phyloP scores from a whole-genome alignment of 805 yeast genomes.

The Candida suzukii region DNA sequence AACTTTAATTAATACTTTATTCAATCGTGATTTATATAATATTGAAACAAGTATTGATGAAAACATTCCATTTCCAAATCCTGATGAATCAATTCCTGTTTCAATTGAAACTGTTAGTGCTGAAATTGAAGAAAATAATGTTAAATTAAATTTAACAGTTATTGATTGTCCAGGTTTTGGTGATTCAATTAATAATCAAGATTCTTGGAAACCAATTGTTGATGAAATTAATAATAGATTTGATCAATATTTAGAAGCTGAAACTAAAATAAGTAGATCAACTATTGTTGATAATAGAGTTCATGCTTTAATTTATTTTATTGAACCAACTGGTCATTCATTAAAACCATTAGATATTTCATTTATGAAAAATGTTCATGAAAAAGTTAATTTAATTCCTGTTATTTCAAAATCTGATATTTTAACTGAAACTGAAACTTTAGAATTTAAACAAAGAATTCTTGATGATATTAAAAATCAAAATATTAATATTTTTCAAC shows the following conservation, averaged over 20 bases:
- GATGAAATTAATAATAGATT: conserved; percentile 83
- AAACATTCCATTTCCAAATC: conserved; percentile 30
- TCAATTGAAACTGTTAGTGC: conserved; percentile 54
- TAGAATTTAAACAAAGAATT: conserved; percentile 68
- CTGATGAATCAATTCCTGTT: conserved; percentile 39
- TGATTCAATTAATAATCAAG: conserved; percentile 72
- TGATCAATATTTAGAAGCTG: conserved; percentile 84
- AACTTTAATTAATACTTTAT: conserved; percentile 85
- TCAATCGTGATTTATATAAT: conserved; percentile 55
- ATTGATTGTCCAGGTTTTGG: conserved; percentile 95
- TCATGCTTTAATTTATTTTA: conserved; percentile 89
- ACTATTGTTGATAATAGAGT: conserved; percentile 72
- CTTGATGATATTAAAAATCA: conserved; percentile 70
- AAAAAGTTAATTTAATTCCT: conserved; percentile 90
- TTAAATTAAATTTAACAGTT: conserved; percentile 74
- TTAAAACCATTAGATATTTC: conserved; percentile 83
- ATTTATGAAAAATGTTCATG: conserved; percentile 81
- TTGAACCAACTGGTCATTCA: conserved; percentile 96
- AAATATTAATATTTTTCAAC: conserved; percentile 69
- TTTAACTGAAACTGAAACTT: conserved; percentile 78
- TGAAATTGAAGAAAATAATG: conserved; percentile 90
- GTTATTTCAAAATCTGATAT: conserved; percentile 94
- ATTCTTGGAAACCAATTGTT: conserved; percentile 85
- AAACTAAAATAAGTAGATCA: conserved; percentile 73
- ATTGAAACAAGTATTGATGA: conserved; percentile 14